Evolutionary conservation across 371 early-diverging fungal genomes (phyloP).

Genomic region (Phascolomyces articulosus): DNA sequence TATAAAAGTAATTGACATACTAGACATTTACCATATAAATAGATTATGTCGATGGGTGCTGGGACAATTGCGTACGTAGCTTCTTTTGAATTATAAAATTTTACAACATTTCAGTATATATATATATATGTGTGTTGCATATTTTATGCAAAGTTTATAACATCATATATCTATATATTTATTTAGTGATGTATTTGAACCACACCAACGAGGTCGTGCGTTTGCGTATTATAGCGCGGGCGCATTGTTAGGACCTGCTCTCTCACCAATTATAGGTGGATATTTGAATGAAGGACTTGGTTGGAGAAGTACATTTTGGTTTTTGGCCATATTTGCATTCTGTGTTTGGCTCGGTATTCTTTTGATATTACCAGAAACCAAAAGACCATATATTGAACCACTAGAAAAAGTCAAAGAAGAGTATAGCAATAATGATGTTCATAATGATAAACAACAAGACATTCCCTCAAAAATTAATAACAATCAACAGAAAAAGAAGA

Average conservation of each 20-base stretch:
- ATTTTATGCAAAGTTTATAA: too few species aligned
- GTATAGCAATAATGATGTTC: too few species aligned
- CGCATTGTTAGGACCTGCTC: conserved; percentile 30
- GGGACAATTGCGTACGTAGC: too few species aligned
- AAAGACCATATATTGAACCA: conserved; percentile 9
- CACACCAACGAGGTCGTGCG: conserved; percentile 45
- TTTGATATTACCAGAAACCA: conserved; percentile 47
- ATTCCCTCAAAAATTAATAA: background rate
- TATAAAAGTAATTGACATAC: too few species aligned
- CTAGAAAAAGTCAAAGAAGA: background rate
- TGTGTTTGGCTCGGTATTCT: conserved; percentile 35
- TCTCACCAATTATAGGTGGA: conserved; percentile 49
- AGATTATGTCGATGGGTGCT: conserved; percentile 55
- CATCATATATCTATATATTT: too few species aligned
- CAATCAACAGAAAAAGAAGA: background rate
- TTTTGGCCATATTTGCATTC: conserved; percentile 36
- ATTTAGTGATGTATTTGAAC: conserved; percentile 44
- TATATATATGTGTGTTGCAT: too few species aligned
- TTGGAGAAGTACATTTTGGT: conserved; percentile 49
- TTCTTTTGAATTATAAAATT: too few species aligned
- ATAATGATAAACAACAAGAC: too few species aligned
- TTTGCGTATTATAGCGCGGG: conserved; percentile 47
- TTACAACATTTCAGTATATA: too few species aligned
- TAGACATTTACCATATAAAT: too few species aligned
- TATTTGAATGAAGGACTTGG: conserved; percentile 48